Conservation (phyloP, 148 eudicot genomes). For the Rhododendron ovatum region DNA sequence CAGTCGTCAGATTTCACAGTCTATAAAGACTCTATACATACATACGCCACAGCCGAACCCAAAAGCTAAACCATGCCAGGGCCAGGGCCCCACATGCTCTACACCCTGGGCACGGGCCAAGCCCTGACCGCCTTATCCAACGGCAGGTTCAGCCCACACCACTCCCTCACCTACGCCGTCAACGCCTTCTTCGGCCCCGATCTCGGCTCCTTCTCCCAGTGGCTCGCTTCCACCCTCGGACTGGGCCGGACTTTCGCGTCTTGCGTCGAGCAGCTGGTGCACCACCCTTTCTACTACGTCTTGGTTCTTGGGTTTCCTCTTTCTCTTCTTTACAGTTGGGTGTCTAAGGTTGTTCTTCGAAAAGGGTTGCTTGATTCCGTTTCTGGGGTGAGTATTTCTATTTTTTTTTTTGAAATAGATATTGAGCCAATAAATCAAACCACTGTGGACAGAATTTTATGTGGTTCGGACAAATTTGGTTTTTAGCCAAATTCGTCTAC, state of each 20-base stretch:
- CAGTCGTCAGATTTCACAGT: background rate
- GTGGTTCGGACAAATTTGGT: too few relatives aligned
- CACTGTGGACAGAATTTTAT: too few relatives aligned
- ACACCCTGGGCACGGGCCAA: slow-evolving; percentile 59
- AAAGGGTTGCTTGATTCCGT: slow-evolving; percentile 54
- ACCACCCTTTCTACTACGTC: slow-evolving; percentile 68
- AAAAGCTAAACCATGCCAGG: slow-evolving; percentile 51
- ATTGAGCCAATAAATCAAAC: too few relatives aligned
- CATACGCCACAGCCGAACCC: slow-evolving; percentile 4
- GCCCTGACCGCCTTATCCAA: slow-evolving; percentile 52
- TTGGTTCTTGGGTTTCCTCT: slow-evolving; percentile 69
- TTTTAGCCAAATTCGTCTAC: too few relatives aligned
- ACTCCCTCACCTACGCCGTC: slow-evolving; percentile 68
- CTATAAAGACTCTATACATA: too few relatives aligned
- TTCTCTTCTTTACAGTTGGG: slow-evolving; percentile 54
- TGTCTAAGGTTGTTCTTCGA: slow-evolving; percentile 40
- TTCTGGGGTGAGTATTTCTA: slow-evolving; percentile 54
- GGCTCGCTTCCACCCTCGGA: slow-evolving; percentile 67
- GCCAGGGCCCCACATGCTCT: slow-evolving; percentile 93
- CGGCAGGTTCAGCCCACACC: slow-evolving; percentile 84
- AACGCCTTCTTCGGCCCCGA: slow-evolving; percentile 98
- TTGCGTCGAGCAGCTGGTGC: slow-evolving; percentile 38
- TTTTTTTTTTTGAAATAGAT: too few relatives aligned
- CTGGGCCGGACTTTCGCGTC: slow-evolving; percentile 38
- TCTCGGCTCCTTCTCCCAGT: slow-evolving; percentile 79